These are phyloP conservation scores for Fusarium sp. DNA, from an alignment of 2,329 filamentous ascomycete species.

Conservation along the genomic window DNA sequence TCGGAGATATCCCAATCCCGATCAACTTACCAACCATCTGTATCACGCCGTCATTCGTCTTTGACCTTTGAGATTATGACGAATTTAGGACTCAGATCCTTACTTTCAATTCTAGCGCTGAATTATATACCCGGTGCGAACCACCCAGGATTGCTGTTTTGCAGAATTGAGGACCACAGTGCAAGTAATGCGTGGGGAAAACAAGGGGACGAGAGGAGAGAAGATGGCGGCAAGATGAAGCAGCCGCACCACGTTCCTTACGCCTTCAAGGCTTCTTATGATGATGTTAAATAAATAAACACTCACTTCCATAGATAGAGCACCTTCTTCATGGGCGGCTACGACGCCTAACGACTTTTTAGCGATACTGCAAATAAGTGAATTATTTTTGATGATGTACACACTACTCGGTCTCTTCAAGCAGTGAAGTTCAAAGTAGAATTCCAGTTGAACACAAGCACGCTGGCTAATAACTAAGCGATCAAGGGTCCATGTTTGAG, in stretches of 20 bases:
- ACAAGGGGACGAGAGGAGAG: background rate
- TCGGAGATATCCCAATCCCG: background rate
- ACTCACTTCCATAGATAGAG: conserved; percentile 36
- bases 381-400: conserved; percentile 11
- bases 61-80: conserved; percentile 22
- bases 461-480: background rate
- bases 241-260: conserved; percentile 26
- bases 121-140: conserved; percentile 43
- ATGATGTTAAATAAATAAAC: conserved; percentile 29
- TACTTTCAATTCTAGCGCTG: conserved; percentile 37
- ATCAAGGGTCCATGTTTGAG: background rate
- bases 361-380: conserved; percentile 28
- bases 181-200: conserved; percentile 17
- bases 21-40: background rate
- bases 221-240: background rate
- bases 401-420: background rate
- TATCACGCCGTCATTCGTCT: background rate
- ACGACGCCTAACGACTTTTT: conserved; percentile 31
- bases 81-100: conserved; percentile 21
- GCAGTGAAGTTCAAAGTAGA: conserved; percentile 7
- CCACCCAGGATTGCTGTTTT: conserved; percentile 29
- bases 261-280: conserved; percentile 26
- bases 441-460: conserved; percentile 9
- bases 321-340: conserved; percentile 22
- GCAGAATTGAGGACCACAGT: conserved; percentile 25